phyloP scores from a whole-genome alignment of 2,329 filamentous ascomycete genomes.

The Alternaria ventricosa region DNA sequence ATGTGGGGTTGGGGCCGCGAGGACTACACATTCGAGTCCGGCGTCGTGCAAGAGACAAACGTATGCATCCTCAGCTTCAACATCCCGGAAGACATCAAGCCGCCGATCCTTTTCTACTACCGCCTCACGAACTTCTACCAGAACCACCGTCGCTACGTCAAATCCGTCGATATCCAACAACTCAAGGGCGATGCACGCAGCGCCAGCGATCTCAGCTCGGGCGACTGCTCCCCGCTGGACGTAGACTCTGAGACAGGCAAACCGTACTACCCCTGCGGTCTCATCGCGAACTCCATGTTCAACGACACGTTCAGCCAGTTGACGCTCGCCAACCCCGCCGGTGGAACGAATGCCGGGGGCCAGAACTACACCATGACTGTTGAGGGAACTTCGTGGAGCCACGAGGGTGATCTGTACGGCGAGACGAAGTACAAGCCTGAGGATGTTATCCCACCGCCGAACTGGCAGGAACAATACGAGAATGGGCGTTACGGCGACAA shows the following conservation, averaged over 20 bases:
- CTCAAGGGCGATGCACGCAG: slow-evolving; percentile 74
- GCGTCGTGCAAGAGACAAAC: slow-evolving; percentile 44
- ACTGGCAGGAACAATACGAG: slow-evolving; percentile 78
- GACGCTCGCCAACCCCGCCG: slow-evolving; percentile 61
- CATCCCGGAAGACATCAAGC: slow-evolving; percentile 77
- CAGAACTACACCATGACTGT: slow-evolving; percentile 74
- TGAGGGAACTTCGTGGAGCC: slow-evolving; percentile 82
- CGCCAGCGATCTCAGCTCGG: slow-evolving; percentile 66
- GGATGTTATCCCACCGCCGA: slow-evolving; percentile 80
- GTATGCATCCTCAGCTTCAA: slow-evolving; percentile 78
- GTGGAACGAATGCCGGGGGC: slow-evolving; percentile 43
- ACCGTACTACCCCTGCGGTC: slow-evolving; percentile 90
- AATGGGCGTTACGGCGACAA: slow-evolving; percentile 68
- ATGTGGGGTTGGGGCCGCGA: slow-evolving; percentile 43
- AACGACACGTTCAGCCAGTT: slow-evolving; percentile 86
- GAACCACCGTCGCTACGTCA: slow-evolving; percentile 95
- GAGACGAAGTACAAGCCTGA: slow-evolving; percentile 68
- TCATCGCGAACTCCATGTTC: slow-evolving; percentile 97
- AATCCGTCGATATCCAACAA: slow-evolving; percentile 83
- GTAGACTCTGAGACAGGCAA: slow-evolving; percentile 49
- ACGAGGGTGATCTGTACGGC: slow-evolving; percentile 81
- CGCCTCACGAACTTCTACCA: slow-evolving; percentile 98
- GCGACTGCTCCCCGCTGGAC: slow-evolving; percentile 77
- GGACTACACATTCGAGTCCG: slow-evolving; percentile 46
- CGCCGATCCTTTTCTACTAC: slow-evolving; percentile 93